A percentile compares a stretch with the other conserved stretches of the same genome.
phyloP scores from a whole-genome alignment of 768 basidiomycete species.

The Phaeotremella skinneri region DNA sequence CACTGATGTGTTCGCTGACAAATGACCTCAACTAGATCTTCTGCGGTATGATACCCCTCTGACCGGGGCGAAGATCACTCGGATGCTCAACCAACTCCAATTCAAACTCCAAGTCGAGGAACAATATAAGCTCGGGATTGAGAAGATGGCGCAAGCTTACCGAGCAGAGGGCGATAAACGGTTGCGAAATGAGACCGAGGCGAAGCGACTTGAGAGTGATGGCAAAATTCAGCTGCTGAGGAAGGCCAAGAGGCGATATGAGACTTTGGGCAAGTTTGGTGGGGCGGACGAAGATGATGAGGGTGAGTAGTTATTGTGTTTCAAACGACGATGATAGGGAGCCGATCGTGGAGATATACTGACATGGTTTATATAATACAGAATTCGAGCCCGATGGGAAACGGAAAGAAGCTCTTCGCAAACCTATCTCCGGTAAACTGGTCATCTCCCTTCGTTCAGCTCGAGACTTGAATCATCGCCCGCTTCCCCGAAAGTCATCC shows the following conservation, averaged over 20 bases:
- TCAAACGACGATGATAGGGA: constrained; percentile 2
- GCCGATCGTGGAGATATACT: constrained; percentile 1
- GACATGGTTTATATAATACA: constrained; percentile 40
- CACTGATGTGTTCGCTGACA: constrained; percentile 9
- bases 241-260: constrained; percentile 90
- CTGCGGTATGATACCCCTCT: constrained; percentile 97
- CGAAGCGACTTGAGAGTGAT: constrained; percentile 90
- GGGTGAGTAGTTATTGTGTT: constrained; percentile 54
- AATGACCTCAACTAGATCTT: constrained; percentile 60
- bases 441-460: constrained; percentile 84
- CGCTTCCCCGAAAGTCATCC: constrained; percentile 73
- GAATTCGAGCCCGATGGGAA: constrained; percentile 70
- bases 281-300: constrained; percentile 65
- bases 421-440: constrained; percentile 88
- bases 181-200: constrained; percentile 85
- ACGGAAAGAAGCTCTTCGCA: constrained; percentile 90
- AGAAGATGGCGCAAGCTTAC: constrained; percentile 98
- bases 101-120: constrained; percentile 98
- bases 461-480: constrained; percentile 91
- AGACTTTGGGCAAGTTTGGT: constrained; percentile 90
- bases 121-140: constrained; percentile 96
- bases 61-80: constrained; percentile 91
- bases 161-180: constrained; percentile 97
- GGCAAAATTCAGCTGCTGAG: constrained; percentile 92
- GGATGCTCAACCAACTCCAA: constrained; percentile 97